Percentiles rank a stretch among this genome's conserved stretches.
phyloP scores from a whole-genome alignment of 2,329 filamentous ascomycete species.

The Nakataea oryzae region DNA sequence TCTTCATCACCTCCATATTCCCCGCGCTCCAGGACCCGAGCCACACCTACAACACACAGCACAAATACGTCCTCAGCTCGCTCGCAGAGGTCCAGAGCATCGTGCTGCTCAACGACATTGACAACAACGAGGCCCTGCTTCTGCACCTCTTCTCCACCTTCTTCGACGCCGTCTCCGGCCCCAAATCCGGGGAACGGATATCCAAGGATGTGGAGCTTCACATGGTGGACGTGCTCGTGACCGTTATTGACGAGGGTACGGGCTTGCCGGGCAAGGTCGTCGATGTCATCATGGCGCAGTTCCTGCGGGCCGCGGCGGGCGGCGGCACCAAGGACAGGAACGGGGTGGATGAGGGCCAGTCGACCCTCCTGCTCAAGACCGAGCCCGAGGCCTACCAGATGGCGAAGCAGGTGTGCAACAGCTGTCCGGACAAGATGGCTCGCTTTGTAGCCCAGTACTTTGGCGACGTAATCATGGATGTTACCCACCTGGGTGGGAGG shows the following conservation, averaged over 20 bases:
- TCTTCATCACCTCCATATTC: constrained; percentile 75
- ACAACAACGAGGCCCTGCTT: constrained; percentile 69
- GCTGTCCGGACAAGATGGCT: constrained; percentile 86
- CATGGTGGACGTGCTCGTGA: constrained; percentile 76
- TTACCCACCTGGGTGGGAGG: constrained; percentile 49
- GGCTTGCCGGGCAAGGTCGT: constrained; percentile 72
- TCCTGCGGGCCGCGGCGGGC: constrained; percentile 71
- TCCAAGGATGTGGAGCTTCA: constrained; percentile 91
- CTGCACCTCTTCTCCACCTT: constrained; percentile 75
- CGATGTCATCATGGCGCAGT: constrained; percentile 91
- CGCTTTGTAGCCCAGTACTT: constrained; percentile 94
- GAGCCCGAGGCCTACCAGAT: constrained; percentile 91
- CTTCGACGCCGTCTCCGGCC: constrained; percentile 83
- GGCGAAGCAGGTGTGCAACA: constrained; percentile 88
- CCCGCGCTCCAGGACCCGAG: constrained; percentile 77
- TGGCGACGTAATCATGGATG: constrained; percentile 89
- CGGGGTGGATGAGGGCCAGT: constrained; percentile 64
- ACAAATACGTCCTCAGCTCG: constrained; percentile 82
- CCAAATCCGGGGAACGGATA: constrained; percentile 71
- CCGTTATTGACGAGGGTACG: constrained; percentile 75
- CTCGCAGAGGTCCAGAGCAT: constrained; percentile 92
- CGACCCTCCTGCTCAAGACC: constrained; percentile 74
- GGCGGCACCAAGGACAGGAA: constrained; percentile 45
- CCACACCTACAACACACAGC: constrained; percentile 85
- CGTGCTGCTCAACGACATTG: constrained; percentile 78